Evolutionary conservation across 495 filamentous ascomycete species (phyloP).

Genomic region (Rhizodiscina lignyota): DNA sequence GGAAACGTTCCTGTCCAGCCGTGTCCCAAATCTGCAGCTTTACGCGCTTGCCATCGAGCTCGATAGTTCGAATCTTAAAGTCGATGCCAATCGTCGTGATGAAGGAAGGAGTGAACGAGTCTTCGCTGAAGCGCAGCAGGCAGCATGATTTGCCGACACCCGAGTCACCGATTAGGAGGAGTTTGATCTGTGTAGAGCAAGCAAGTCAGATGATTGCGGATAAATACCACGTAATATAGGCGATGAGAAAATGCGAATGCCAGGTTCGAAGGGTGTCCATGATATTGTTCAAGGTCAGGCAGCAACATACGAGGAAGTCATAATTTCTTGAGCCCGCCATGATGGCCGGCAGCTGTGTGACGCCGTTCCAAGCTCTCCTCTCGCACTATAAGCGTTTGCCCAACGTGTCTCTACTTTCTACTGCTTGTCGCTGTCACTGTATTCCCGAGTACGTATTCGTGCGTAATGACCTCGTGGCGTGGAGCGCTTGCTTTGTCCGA

Average conservation of each 20-base stretch:
- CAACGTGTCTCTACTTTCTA: too few species aligned
- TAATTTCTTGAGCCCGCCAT: constrained; percentile 98
- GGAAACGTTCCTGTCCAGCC: constrained; percentile 91
- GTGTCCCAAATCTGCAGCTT: constrained; percentile 99
- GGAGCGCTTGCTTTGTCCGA: too few species aligned
- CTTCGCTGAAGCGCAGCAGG: constrained; percentile 93
- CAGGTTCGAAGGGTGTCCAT: not conserved
- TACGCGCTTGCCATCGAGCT: constrained; percentile 92
- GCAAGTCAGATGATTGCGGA: constrained; percentile 1
- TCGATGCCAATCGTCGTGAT: constrained; percentile 99
- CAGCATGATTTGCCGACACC: constrained; percentile 99
- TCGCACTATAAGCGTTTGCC: too few species aligned
- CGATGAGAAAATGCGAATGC: not conserved
- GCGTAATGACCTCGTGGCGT: too few species aligned
- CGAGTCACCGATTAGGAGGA: constrained; percentile 95
- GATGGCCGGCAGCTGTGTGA: too few species aligned
- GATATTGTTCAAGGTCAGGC: constrained; percentile 3
- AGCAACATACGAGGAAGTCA: constrained; percentile 73
- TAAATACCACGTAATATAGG: not conserved
- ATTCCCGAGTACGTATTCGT: too few species aligned
- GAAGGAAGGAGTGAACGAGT: constrained; percentile 99
- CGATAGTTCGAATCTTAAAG: constrained; percentile 98
- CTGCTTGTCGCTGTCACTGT: too few species aligned
- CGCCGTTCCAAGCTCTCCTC: too few species aligned
- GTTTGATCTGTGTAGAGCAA: constrained; percentile 61